phyloP scores from a whole-genome alignment of 1,139 yeast species.

The Wickerhamomyces sp. region DNA sequence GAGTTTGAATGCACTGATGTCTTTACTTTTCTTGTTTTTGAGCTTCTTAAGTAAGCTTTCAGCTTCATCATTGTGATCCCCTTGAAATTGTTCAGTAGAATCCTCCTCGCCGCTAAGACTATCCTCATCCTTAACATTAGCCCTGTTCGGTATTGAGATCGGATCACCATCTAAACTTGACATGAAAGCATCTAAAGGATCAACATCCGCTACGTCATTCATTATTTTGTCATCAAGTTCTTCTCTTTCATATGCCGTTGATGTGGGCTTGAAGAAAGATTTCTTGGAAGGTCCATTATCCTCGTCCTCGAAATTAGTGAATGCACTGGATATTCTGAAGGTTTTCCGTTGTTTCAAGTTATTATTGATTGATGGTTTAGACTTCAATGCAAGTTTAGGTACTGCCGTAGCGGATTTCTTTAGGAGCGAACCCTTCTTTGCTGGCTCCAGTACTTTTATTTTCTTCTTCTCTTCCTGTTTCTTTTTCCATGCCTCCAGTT shows the following conservation, averaged over 20 bases:
- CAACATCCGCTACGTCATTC: constrained; percentile 4
- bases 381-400: not conserved
- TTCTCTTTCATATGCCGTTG: constrained; percentile 3
- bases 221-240: constrained; percentile 1
- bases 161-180: constrained; percentile 9
- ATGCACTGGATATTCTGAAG: constrained; percentile 13
- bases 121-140: constrained; percentile 13
- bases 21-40: constrained; percentile 34
- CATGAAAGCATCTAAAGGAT: constrained; percentile 30
- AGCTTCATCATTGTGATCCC: constrained; percentile 22
- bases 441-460: constrained; percentile 18
- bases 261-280: constrained; percentile 19
- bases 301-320: constrained; percentile 29
- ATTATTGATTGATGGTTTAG: constrained; percentile 4
- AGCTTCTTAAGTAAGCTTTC: constrained; percentile 32
- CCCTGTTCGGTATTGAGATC: not conserved
- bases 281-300: constrained; percentile 14
- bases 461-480: constrained; percentile 28
- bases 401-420: not conserved
- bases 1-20: constrained; percentile 16
- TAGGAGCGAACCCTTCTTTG: not conserved
- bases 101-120: constrained; percentile 15
- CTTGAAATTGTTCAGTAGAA: not conserved
- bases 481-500: constrained; percentile 39
- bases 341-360: constrained; percentile 5